Evolutionary conservation across 2,329 filamentous ascomycete genomes (phyloP), one percentile per base, ranked within the genome.

Genomic region (Arthrobotrys sphaeroides): DNA sequence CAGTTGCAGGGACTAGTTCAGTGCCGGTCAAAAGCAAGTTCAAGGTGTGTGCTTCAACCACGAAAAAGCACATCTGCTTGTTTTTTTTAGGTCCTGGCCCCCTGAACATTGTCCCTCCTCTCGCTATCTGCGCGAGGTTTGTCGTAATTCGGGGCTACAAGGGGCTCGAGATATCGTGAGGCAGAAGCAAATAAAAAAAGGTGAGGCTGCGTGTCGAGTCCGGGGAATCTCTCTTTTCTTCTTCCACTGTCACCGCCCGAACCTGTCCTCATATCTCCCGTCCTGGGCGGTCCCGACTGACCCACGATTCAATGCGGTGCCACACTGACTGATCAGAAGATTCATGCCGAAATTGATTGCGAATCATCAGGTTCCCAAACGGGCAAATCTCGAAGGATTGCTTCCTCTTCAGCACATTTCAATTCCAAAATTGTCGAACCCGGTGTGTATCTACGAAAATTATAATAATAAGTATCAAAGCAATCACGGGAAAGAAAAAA

Each of bases 371-470:
- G n/a, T 22, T 38, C 51, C 51, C 51, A 55, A 65, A 67, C 16
- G 55, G 60, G 66, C 43, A 49, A 53, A 28, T 33, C n/a, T 55
- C 40, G 68, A 73, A 61, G 60, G 59, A 65, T 73, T 65, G 51
- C 53, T 73, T 73, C 60, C 68, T 73, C 47, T 49, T 73, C 42
- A 20, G 49, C 31, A 24, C 22, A 24, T 38, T 55, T 10, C 38
- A 13, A 55, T 55, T 20, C 28, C 43, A 68, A 68, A 69, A 69
- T 42, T 53, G 28, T 43, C 49, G 20, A 51, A 49, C 62, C 22
- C 16, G 18, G 31, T 24, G 40, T 36, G 13, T 45, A 20, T 13
- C 40, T 47, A 36, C 22, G 20, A 18, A 38, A 24, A n/a, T n/a
- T 55, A 55, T 55, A 38, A 38, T 24, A 38, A n/a, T n/a, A 33